Evolutionary conservation across 257 asterid genomes (phyloP).

Genomic region (Haberlea rhodopensis): DNA sequence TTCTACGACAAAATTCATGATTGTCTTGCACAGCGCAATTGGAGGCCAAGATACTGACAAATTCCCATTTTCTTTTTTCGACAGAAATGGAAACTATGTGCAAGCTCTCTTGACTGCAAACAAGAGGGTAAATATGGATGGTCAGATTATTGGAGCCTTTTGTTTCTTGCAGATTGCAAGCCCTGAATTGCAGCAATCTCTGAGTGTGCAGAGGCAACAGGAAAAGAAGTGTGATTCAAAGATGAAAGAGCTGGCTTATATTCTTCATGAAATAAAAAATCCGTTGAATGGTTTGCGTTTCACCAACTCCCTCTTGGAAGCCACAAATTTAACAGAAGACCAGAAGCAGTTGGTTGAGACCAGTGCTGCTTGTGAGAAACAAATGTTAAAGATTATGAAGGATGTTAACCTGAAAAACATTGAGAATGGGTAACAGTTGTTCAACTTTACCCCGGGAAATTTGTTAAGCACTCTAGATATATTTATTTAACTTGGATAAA

Average conservation of each 20-base stretch:
- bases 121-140: slow-evolving; percentile 73
- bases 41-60: slow-evolving; percentile 72
- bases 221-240: slow-evolving; percentile 53
- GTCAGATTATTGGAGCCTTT: slow-evolving; percentile 75
- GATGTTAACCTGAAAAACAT: slow-evolving; percentile 68
- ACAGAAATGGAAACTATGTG: slow-evolving; percentile 61
- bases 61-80: slow-evolving; percentile 61
- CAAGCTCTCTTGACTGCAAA: slow-evolving; percentile 77
- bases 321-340: slow-evolving; percentile 60
- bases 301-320: slow-evolving; percentile 72
- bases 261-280: slow-evolving; percentile 73
- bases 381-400: slow-evolving; percentile 71
- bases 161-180: slow-evolving; percentile 84
- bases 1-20: slow-evolving; percentile 71
- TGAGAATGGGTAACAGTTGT: slow-evolving; percentile 61
- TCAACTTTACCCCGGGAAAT: not conserved
- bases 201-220: slow-evolving; percentile 59
- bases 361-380: slow-evolving; percentile 85
- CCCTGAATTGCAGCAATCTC: slow-evolving; percentile 64
- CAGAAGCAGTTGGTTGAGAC: slow-evolving; percentile 83
- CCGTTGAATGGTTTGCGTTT: slow-evolving; percentile 80
- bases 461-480: not conserved
- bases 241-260: slow-evolving; percentile 82
- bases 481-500: slow-evolving; percentile 3
- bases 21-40: slow-evolving; percentile 73